Evolutionary conservation across 345 rosid genomes (phyloP), one percentile per base, ranked within the genome.

Genomic region (Lepidium didymum): DNA sequence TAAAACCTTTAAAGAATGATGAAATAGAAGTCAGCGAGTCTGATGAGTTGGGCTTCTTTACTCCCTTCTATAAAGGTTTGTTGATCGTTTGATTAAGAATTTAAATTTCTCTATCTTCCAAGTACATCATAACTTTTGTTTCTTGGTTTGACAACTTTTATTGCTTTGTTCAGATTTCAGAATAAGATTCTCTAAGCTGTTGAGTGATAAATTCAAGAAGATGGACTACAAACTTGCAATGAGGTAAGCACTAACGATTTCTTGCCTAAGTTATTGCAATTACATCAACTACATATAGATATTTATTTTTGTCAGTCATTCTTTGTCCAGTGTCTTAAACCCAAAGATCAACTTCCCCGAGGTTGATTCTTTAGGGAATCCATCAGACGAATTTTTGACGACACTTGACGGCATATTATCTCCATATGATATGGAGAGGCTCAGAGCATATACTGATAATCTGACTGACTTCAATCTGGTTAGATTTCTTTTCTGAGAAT

Each of bases 141-240:
- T 63, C 10, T 10, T 23, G 42, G 50, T 69, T 69, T 59, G 18
- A 49, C 73, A 38, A 43, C 47, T 45, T 50, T 16, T 43, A 61
- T 64, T 63, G 8, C 56, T 72, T 35, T 73, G 21, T 10, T 55
- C 79, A 94, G 99, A 86, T 68, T 94, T 91, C 85, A 91, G 73
- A 81, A 75, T 46, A 79, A 81, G 81, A 62, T 94, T 94, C 69
- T 73, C 83, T 45, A 81, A 87, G 67, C 82, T 82, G 13, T 68
- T 94, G 67, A 64, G 77, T 78, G 81, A 67, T 57, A 72, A 79
- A 75, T 89, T 91, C 72, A 80, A 78, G 56, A 64, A 68, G 60
- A 86, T 94, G 96, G 97, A 94, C 51, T 87, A 84, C 60, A 94
- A 89, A 76, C 96, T 94, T 79, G 91, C 86, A 34, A 86, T 91